Evolutionary conservation across 106 monocot species (phyloP), one percentile per base, ranked within the genome.

Genomic region (Dendrobium catenatum): DNA sequence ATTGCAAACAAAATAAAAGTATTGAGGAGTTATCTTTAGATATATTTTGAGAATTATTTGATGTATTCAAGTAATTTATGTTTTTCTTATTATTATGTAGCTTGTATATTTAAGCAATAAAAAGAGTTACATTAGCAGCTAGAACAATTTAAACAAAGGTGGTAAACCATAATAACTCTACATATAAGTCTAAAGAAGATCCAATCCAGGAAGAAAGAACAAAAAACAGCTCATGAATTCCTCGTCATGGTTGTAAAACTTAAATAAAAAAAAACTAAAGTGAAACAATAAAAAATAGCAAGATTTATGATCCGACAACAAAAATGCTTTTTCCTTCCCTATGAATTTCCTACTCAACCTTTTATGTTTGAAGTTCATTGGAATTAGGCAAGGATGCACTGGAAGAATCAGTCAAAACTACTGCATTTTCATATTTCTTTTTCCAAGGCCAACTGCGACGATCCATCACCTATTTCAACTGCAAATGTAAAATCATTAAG

Each of bases 381-480:
- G 42, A 74, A 74, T 74, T 74, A 42, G 74, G 43, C 74, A 74
- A 74, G 74, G 74, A 74, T 74, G 77, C 49, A 48, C 26, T 16
- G 31, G 10, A 51, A 54, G 77, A 26, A 77, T 77, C 77, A 15
- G 77, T 16, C 13, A 26, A 18, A 29, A 42, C 49, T 16, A 31
- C 47, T 77, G 24, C 31, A 51, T 77, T 77, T 15, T 77, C 77
- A 20, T 26, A 18, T 51, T 77, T 77, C 54, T 77, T 77, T 51
- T 77, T 77, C 77, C 77, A 77, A 27, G 77, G 77, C 77, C 77
- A 77, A 51, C 77, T 77, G 13, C 54, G 77, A 16, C 54, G 47
- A 15, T 77, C 77, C 77, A 77, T 77, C 26, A 26, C 11, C 24
- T 54, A 77, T n/a, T 18, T 20, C 43, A 74, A 74, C 43, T 43